phyloP scores from a whole-genome alignment of 805 yeast species.

The Saccharomyces cerevisiae region DNA sequence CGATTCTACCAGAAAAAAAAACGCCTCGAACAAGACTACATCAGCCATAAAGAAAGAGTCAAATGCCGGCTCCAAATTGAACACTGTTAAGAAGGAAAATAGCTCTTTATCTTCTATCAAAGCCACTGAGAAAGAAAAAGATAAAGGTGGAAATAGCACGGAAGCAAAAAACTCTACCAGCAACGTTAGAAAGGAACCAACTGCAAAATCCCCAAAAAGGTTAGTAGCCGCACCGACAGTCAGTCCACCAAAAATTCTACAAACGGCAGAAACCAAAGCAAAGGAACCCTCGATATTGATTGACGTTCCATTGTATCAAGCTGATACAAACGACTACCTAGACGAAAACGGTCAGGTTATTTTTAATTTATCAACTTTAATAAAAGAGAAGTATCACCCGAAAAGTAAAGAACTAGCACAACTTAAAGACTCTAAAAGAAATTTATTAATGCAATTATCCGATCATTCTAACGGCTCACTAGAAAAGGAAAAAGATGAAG shows the following conservation, averaged over 20 bases:
- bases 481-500: constrained; percentile 16
- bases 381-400: background rate
- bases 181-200: constrained; percentile 7
- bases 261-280: constrained; percentile 7
- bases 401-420: background rate
- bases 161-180: constrained; percentile 3
- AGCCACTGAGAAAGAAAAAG: background rate
- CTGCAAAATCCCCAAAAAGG: constrained; percentile 16
- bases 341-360: constrained; percentile 31
- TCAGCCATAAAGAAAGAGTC: background rate
- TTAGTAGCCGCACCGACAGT: constrained; percentile 18
- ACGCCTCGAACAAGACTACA: constrained; percentile 4
- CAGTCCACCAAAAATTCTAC: constrained; percentile 17
- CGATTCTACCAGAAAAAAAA: constrained; percentile 3
- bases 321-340: constrained; percentile 22
- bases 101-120: background rate
- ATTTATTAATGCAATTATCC: constrained; percentile 15
- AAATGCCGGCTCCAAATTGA: background rate
- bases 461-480: constrained; percentile 6
- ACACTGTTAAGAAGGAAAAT: constrained; percentile 2
- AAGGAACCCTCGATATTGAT: constrained; percentile 21
- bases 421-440: constrained; percentile 16
- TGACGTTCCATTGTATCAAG: constrained; percentile 26
- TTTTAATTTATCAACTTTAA: constrained; percentile 21
- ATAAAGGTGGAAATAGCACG: background rate